A percentile compares a stretch with the other conserved stretches of the same genome.
phyloP scores from a whole-genome alignment of 768 basidiomycete species.

The Lentinula edodes region DNA sequence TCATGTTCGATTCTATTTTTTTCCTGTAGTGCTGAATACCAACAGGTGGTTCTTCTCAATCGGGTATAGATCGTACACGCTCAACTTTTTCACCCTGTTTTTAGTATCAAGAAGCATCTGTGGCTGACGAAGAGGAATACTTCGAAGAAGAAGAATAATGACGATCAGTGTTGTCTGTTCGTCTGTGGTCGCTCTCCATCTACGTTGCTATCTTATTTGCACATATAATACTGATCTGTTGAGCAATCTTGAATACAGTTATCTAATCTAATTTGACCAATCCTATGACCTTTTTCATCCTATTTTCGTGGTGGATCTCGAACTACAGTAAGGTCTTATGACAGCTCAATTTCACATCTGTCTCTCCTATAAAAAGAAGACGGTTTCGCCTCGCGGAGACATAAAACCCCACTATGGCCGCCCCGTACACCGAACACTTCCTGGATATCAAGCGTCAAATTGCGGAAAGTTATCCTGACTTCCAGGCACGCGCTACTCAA shows the following conservation, averaged over 20 bases:
- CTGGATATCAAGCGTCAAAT: constrained; percentile 55
- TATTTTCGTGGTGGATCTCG: not conserved
- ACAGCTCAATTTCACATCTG: not conserved
- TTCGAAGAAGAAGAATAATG: constrained; percentile 13
- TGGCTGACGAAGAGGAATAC: constrained; percentile 29
- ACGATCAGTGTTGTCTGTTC: not conserved
- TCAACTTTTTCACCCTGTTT: not conserved
- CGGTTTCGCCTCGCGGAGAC: no score
- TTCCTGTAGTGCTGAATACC: constrained; percentile 74
- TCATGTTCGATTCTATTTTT: constrained; percentile 3
- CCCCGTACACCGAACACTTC: constrained; percentile 22
- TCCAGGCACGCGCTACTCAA: constrained; percentile 39
- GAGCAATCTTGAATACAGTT: not conserved
- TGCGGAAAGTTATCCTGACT: constrained; percentile 44
- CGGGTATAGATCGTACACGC: not conserved
- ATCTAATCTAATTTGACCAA: not conserved
- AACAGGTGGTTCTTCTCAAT: constrained; percentile 47
- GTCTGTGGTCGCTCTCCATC: not conserved
- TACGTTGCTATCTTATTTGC: not conserved
- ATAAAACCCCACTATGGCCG: not conserved
- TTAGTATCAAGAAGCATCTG: constrained; percentile 58
- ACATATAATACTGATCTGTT: not conserved
- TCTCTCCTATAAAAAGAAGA: no score
- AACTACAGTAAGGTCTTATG: not conserved
- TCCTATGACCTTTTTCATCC: not conserved